Conservation (phyloP, 352 stramenopile species). For the Aphanomyces astaci region DNA sequence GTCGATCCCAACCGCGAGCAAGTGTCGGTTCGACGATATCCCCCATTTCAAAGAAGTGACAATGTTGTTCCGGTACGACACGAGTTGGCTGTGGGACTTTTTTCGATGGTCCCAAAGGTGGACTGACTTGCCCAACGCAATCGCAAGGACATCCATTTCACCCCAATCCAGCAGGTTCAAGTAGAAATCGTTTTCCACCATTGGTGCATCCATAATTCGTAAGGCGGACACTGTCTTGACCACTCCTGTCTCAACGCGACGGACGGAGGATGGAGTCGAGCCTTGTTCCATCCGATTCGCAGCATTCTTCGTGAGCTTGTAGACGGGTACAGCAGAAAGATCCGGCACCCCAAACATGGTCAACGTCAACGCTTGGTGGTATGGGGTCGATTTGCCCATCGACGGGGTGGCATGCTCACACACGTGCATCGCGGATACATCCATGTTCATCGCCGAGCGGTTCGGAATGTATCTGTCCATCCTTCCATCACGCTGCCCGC, state of each 20-base stretch:
- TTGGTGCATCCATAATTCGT: slow-evolving; percentile 15
- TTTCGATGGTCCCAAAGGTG: slow-evolving; percentile 3
- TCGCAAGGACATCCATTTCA: background rate
- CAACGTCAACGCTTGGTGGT: slow-evolving; percentile 7
- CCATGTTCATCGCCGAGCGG: slow-evolving; percentile 11
- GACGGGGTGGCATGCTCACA: background rate
- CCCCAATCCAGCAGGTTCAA: slow-evolving; percentile 15
- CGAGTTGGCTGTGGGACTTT: slow-evolving; percentile 11
- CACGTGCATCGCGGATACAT: slow-evolving; percentile 8
- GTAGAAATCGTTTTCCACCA: slow-evolving; percentile 19
- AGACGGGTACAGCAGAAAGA: background rate
- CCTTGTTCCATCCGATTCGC: background rate
- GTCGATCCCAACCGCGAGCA: slow-evolving; percentile 4
- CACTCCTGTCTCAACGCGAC: background rate
- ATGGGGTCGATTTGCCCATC: background rate
- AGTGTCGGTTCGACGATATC: background rate
- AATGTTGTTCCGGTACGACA: background rate
- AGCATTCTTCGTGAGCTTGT: slow-evolving; percentile 1
- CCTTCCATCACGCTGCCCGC: background rate
- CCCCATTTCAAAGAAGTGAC: slow-evolving; percentile 1
- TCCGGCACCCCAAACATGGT: slow-evolving; percentile 6
- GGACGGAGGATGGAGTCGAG: background rate
- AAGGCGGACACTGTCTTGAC: background rate
- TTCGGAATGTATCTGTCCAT: slow-evolving; percentile 13
- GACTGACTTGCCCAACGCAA: slow-evolving; percentile 11